Evolutionary conservation across 306 rosid genomes (phyloP).

Genomic region (Vicia villosa): DNA sequence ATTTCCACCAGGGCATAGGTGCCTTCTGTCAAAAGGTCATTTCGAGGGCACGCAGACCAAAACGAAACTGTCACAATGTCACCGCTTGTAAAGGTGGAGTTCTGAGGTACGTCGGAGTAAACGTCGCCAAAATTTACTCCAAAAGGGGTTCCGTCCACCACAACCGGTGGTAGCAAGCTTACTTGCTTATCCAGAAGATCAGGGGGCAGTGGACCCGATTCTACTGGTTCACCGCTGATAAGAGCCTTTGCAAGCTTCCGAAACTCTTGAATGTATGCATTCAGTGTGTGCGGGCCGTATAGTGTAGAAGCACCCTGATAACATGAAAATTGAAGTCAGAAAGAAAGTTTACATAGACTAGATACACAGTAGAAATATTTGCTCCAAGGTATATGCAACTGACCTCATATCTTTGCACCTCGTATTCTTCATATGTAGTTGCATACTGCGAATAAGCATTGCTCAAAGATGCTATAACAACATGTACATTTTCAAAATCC

Average conservation of each 20-base stretch:
- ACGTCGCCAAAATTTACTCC: slow-evolving; percentile 75
- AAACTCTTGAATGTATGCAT: slow-evolving; percentile 90
- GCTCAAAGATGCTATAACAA: slow-evolving; percentile 85
- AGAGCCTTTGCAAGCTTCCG: slow-evolving; percentile 79
- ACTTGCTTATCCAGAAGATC: slow-evolving; percentile 73
- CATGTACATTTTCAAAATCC: slow-evolving; percentile 50
- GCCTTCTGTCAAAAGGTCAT: slow-evolving; percentile 92
- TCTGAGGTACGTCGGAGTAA: slow-evolving; percentile 59
- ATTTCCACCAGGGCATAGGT: slow-evolving; percentile 83
- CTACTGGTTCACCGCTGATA: slow-evolving; percentile 39
- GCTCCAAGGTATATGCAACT: slow-evolving; percentile 38
- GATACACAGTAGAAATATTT: not conserved
- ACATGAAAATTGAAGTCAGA: slow-evolving; percentile 25
- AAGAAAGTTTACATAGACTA: not conserved
- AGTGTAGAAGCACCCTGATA: slow-evolving; percentile 87
- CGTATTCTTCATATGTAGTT: slow-evolving; percentile 82
- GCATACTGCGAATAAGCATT: slow-evolving; percentile 87
- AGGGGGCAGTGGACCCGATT: slow-evolving; percentile 82
- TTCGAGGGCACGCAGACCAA: slow-evolving; percentile 94
- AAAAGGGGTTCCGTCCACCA: slow-evolving; percentile 68
- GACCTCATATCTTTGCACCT: slow-evolving; percentile 94
- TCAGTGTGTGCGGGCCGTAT: slow-evolving; percentile 85
- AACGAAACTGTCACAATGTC: slow-evolving; percentile 62
- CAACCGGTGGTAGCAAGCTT: slow-evolving; percentile 77
- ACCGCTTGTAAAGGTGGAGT: slow-evolving; percentile 70